Evolutionary conservation across 2,329 filamentous ascomycete species (phyloP).

Genomic region (Penicillium brevicompactum): DNA sequence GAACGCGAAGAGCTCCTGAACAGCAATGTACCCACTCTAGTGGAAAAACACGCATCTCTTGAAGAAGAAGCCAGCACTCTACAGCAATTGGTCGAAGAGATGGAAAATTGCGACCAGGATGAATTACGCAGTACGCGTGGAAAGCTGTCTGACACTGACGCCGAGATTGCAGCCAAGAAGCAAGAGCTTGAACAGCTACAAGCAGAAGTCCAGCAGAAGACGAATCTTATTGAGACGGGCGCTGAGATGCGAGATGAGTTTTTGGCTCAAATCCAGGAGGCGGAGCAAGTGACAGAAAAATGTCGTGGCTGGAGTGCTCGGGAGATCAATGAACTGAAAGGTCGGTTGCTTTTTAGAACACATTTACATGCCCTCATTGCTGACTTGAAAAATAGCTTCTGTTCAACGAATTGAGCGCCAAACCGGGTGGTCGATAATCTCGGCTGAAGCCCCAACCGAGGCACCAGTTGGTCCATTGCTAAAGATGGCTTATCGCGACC

Average conservation of each 20-base stretch:
- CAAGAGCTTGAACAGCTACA: conserved; percentile 67
- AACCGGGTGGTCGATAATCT: conserved; percentile 49
- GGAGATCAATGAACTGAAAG: conserved; percentile 79
- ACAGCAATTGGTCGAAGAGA: conserved; percentile 67
- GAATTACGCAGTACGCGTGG: conserved; percentile 75
- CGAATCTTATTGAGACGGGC: conserved; percentile 63
- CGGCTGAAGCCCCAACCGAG: conserved; percentile 33
- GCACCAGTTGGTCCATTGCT: conserved; percentile 36
- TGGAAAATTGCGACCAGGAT: conserved; percentile 69
- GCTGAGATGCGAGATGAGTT: conserved; percentile 69
- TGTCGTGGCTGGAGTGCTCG: conserved; percentile 84
- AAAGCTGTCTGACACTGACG: conserved; percentile 65
- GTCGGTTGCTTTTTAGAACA: conserved; percentile 49
- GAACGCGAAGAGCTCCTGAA: conserved; percentile 71
- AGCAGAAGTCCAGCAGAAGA: conserved; percentile 67
- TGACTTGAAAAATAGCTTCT: conserved; percentile 30
- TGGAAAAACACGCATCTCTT: conserved; percentile 63
- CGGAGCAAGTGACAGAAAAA: conserved; percentile 81
- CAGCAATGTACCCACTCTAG: conserved; percentile 66
- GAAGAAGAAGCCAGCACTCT: conserved; percentile 67
- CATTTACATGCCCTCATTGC: not conserved
- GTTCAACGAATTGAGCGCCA: conserved; percentile 43
- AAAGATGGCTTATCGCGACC: conserved; percentile 45
- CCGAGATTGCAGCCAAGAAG: conserved; percentile 70
- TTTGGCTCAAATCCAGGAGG: conserved; percentile 73